Conservation (phyloP, 2,329 filamentous ascomycete genomes). For the Cladosporium sp. region DNA sequence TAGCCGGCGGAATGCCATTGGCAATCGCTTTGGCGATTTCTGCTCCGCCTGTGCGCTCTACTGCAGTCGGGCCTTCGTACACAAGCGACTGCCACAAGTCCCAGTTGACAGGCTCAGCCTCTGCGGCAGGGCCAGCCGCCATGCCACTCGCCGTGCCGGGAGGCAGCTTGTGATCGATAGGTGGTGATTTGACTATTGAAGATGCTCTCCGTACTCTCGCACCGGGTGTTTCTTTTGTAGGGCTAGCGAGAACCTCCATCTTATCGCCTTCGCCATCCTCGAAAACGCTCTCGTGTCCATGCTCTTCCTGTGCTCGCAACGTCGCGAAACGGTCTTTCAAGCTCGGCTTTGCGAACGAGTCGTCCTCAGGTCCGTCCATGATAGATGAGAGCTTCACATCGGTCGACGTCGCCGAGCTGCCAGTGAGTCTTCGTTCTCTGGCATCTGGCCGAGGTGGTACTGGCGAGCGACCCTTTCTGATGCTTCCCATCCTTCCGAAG, state of each 20-base stretch:
- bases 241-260: slow-evolving; percentile 13
- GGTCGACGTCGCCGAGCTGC: slow-evolving; percentile 17
- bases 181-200: slow-evolving; percentile 49
- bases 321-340: slow-evolving; percentile 45
- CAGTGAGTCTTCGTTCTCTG: slow-evolving; percentile 25
- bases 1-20: slow-evolving; percentile 87
- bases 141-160: slow-evolving; percentile 84
- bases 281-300: slow-evolving; percentile 31
- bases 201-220: slow-evolving; percentile 28
- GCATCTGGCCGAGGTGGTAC: slow-evolving; percentile 20
- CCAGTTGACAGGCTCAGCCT: slow-evolving; percentile 83
- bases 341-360: slow-evolving; percentile 33
- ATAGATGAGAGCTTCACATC: slow-evolving; percentile 17
- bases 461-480: slow-evolving; percentile 53
- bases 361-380: slow-evolving; percentile 24
- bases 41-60: slow-evolving; percentile 80
- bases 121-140: slow-evolving; percentile 69
- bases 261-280: slow-evolving; percentile 47
- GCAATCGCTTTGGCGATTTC: slow-evolving; percentile 89
- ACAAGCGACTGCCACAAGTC: slow-evolving; percentile 96
- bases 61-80: slow-evolving; percentile 85
- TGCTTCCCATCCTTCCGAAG: slow-evolving; percentile 57
- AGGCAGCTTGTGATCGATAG: slow-evolving; percentile 66
- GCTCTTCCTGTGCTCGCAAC: slow-evolving; percentile 43
- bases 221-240: slow-evolving; percentile 17